Percentiles rank a stretch among this genome's conserved stretches.
phyloP scores from a whole-genome alignment of 148 eudicot genomes.

The Camellia sinensis region DNA sequence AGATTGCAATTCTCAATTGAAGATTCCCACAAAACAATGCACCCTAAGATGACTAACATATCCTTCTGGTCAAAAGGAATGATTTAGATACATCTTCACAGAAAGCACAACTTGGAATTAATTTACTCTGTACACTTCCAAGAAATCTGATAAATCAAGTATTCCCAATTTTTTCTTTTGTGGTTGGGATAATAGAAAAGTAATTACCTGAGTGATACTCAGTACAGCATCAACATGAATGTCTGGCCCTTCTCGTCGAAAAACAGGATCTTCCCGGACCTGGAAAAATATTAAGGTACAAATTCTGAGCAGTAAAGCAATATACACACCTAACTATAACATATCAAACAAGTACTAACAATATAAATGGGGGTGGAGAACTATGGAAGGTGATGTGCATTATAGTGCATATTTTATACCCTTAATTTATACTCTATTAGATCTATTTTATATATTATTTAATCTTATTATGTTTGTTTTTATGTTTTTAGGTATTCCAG shows the following conservation, averaged over 20 bases:
- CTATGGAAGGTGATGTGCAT: too few relatives aligned
- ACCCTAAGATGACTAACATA: neutral
- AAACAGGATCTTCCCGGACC: slow-evolving; percentile 95
- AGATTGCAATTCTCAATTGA: neutral
- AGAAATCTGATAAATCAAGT: neutral
- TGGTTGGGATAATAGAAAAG: neutral
- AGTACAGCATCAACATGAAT: slow-evolving; percentile 85
- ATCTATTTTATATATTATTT: too few relatives aligned
- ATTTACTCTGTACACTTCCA: neutral
- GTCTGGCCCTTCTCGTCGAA: slow-evolving; percentile 85
- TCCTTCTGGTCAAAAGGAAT: neutral
- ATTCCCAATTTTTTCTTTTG: neutral
- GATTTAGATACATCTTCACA: neutral
- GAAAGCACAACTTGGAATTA: neutral
- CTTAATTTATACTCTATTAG: too few relatives aligned
- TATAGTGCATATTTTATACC: too few relatives aligned
- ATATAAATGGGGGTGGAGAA: neutral
- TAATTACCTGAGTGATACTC: slow-evolving; percentile 73
- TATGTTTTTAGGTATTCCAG: too few relatives aligned
- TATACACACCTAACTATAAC: neutral
- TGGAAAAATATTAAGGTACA: slow-evolving; percentile 21
- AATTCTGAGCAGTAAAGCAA: neutral
- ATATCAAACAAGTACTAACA: neutral
- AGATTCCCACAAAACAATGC: neutral
- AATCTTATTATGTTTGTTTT: too few relatives aligned